Percentiles rank a stretch among this genome's conserved stretches.
These are phyloP conservation scores for Fusarium metavorans DNA, from an alignment of 2,329 filamentous ascomycete genomes.

Conservation along the genomic window DNA sequence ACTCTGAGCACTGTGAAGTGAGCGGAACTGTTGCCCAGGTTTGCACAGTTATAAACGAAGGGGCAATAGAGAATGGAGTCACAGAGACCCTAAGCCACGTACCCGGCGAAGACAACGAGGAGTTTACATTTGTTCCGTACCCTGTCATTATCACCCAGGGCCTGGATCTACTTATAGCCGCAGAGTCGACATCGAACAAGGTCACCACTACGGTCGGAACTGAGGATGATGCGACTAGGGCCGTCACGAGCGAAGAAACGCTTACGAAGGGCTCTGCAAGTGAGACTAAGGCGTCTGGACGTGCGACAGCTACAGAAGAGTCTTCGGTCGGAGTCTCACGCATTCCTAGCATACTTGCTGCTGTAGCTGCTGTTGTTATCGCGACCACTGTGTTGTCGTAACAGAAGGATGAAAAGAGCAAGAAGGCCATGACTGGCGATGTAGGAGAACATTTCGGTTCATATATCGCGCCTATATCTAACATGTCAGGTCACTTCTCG, in stretches of 20 bases:
- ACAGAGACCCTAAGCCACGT: not conserved
- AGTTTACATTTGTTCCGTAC: not conserved
- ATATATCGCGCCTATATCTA: not conserved
- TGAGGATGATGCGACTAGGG: not conserved
- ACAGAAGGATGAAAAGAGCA: not conserved
- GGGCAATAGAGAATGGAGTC: not conserved
- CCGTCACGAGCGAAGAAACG: not conserved
- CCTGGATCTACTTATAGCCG: not conserved
- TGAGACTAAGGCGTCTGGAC: not conserved
- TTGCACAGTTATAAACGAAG: not conserved
- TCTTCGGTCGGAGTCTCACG: not conserved
- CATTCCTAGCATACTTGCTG: not conserved
- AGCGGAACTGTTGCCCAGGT: not conserved
- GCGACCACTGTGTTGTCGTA: not conserved
- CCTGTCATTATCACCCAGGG: not conserved
- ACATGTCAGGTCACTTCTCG: not conserved
- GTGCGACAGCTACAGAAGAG: not conserved
- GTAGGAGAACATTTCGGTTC: not conserved
- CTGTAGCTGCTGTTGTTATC: not conserved
- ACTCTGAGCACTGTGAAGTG: not conserved
- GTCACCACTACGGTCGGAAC: not conserved
- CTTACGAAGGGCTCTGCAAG: not conserved
- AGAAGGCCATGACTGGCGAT: not conserved
- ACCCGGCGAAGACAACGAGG: not conserved
- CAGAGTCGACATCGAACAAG: not conserved